Evolutionary conservation across 495 filamentous ascomycete genomes (phyloP), one percentile per base, ranked within the genome.

Genomic region (Penicillium paradoxum): DNA sequence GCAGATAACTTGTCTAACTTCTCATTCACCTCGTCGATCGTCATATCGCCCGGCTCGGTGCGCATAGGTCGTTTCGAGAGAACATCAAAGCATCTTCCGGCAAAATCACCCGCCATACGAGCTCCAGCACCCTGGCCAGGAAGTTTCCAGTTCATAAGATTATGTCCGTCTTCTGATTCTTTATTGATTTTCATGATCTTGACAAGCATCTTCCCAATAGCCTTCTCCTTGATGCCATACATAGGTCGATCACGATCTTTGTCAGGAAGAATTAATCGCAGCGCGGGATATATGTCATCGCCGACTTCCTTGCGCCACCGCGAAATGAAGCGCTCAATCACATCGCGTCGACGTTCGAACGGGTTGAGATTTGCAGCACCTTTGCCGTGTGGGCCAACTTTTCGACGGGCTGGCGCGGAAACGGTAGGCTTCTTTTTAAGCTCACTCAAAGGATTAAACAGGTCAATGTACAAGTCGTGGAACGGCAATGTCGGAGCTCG

Each of bases 141-240:
- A 6, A 95, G 74, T 66, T 91, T 97, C 95, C 95, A 98, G 54
- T 97, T 95, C 56, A 96, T 69, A 19, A 98, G 76, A 51, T 79
- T 85, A 59, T 83, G 84, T 0, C 83, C 93, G 68, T 98, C 93
- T 53, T 95, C 90, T 2, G 88, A 91, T 58, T 90, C 84, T 66
- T 85, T 89, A 71, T 91, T 87, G 62, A 98, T 95, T 66, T 91
- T 93, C 82, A 96, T 88, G 32, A 95, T 78, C 57, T 88, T 89
- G 32, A 97, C 89, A 5, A 97, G 74, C 36, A 98, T 69, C 59
- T 88, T 95, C 4, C 85, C 91, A 49, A 97, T 91, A 14, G 82
- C 81, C 67, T 88, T 90, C 73, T 98, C 93, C 67, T 97, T 97
- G 25, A 98, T 77, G 3, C 91, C 89, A 61, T 98, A 98, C 81